Conservation (phyloP, 2,329 filamentous ascomycete genomes). For the Ophiostoma australiae region DNA sequence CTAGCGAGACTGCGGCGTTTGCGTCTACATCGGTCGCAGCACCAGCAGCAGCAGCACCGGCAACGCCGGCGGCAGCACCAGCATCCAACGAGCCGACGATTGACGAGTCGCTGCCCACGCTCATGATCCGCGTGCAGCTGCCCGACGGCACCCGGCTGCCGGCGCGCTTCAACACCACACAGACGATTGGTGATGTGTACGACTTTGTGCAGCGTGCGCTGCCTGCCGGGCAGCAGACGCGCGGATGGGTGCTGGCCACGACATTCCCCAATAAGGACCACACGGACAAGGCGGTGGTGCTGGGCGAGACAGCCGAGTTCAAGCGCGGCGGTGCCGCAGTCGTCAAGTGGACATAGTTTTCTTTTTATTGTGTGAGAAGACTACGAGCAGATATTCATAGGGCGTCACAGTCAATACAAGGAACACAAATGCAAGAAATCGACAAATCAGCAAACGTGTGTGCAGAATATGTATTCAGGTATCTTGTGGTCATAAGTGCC, state of each 20-base stretch:
- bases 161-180: constrained; percentile 75
- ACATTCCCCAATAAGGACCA: constrained; percentile 81
- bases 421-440: background rate
- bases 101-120: constrained; percentile 61
- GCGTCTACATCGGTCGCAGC: constrained; percentile 31
- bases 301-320: constrained; percentile 60
- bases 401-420: background rate
- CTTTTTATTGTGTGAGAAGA: background rate
- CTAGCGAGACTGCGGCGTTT: constrained; percentile 18
- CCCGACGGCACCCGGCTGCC: constrained; percentile 71
- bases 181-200: constrained; percentile 75
- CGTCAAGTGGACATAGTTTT: constrained; percentile 50
- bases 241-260: constrained; percentile 71
- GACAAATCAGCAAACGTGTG: background rate
- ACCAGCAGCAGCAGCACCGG: constrained; percentile 30
- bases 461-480: constrained; percentile 8
- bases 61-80: constrained; percentile 33
- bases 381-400: too few relatives aligned
- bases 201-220: constrained; percentile 65
- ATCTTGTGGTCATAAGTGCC: constrained; percentile 11
- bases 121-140: constrained; percentile 71
- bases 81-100: constrained; percentile 40
- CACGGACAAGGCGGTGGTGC: constrained; percentile 56
- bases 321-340: constrained; percentile 61
- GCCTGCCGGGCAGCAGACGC: constrained; percentile 46